Percentiles rank a stretch among this genome's conserved stretches.
Conservation (phyloP, 495 filamentous ascomycete genomes). For the Penicillium paradoxum region DNA sequence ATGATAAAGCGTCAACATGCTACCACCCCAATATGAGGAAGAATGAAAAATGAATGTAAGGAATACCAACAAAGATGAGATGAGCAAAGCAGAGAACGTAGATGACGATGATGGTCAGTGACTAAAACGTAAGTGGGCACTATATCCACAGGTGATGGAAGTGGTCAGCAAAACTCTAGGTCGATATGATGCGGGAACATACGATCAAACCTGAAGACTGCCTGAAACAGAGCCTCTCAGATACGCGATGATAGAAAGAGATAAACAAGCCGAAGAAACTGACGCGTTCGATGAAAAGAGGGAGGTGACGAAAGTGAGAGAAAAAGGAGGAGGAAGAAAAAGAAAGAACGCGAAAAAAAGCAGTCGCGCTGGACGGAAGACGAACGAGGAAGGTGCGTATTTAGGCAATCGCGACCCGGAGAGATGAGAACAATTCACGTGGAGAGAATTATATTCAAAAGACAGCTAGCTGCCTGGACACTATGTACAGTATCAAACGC, state of each 20-base stretch:
- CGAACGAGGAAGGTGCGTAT: not conserved
- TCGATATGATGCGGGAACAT: not conserved
- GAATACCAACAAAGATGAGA: too few relatives aligned
- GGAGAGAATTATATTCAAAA: not conserved
- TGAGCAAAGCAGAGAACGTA: too few relatives aligned
- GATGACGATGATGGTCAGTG: too few relatives aligned
- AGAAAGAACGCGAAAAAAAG: not conserved
- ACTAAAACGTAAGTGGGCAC: too few relatives aligned
- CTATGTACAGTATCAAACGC: conserved; percentile 5
- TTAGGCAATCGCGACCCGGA: not conserved
- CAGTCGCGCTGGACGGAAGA: not conserved
- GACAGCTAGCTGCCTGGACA: not conserved
- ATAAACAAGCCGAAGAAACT: too few relatives aligned
- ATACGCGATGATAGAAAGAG: not conserved
- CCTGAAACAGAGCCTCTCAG: not conserved
- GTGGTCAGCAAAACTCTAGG: not conserved
- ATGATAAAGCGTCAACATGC: too few relatives aligned
- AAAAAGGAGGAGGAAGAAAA: not conserved
- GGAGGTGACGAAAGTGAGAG: not conserved
- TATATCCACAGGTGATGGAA: not conserved
- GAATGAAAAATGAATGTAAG: too few relatives aligned
- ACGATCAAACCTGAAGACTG: not conserved
- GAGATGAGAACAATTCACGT: not conserved
- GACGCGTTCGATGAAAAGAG: too few relatives aligned
- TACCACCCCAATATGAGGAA: too few relatives aligned